Evolutionary conservation across 1,139 yeast genomes (phyloP).

Genomic region (Pichia sp.): DNA sequence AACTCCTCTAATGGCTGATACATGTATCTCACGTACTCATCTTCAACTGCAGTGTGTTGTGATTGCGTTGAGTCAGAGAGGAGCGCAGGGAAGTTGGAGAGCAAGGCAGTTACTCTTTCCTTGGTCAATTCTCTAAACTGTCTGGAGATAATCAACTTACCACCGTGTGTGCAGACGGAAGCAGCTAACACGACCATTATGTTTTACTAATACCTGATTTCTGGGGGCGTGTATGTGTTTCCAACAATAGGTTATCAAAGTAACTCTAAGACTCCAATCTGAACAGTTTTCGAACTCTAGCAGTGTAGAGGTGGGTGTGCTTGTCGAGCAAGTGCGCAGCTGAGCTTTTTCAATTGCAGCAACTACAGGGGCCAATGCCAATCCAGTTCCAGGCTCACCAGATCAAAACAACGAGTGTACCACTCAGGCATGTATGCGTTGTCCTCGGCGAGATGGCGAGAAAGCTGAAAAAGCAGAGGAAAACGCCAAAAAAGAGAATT

Average conservation of each 20-base stretch:
- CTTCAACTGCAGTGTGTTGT: constrained; percentile 94
- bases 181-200: constrained; percentile 79
- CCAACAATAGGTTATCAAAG: background rate
- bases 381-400: background rate
- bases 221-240: background rate
- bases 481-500: background rate
- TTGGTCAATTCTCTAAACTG: constrained; percentile 84
- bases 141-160: constrained; percentile 88
- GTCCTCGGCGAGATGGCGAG: background rate
- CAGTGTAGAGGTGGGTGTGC: background rate
- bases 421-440: background rate
- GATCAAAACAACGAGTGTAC: background rate
- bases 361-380: background rate
- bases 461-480: background rate
- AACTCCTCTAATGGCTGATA: constrained; percentile 95
- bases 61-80: constrained; percentile 62
- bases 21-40: constrained; percentile 86
- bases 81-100: constrained; percentile 82
- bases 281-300: background rate
- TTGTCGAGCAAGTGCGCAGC: background rate
- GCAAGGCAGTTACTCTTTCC: constrained; percentile 79
- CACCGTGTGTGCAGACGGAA: constrained; percentile 91
- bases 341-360: background rate
- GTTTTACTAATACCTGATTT: background rate
- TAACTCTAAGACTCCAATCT: background rate